phyloP scores from a whole-genome alignment of 345 rosid species.

The Linum trigynum region DNA sequence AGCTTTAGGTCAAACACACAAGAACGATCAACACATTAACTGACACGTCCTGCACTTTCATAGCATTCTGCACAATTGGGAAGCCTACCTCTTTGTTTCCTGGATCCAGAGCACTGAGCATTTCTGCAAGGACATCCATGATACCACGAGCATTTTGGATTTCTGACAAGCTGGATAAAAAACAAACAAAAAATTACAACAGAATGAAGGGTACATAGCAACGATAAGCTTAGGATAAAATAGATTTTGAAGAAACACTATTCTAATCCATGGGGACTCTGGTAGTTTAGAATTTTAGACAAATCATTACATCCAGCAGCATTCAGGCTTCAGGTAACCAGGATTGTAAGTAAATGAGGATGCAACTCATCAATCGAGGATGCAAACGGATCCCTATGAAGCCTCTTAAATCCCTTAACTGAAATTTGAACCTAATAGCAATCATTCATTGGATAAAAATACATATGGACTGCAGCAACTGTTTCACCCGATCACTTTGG shows the following conservation, averaged over 20 bases:
- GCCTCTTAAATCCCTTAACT: too few relatives aligned
- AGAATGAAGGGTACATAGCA: slow-evolving; percentile 11
- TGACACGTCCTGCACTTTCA: background rate
- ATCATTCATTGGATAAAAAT: too few relatives aligned
- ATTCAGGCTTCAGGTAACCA: background rate
- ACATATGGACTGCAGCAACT: too few relatives aligned
- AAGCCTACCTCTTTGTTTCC: slow-evolving; percentile 44
- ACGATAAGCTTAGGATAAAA: too few relatives aligned
- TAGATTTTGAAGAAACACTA: background rate
- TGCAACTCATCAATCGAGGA: background rate
- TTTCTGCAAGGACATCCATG: slow-evolving; percentile 76
- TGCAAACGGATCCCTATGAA: background rate
- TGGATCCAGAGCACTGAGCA: slow-evolving; percentile 89
- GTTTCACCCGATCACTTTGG: too few relatives aligned
- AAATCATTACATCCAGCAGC: background rate
- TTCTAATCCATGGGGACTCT: background rate
- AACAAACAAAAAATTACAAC: slow-evolving; percentile 12
- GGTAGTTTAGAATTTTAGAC: background rate
- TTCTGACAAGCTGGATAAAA: slow-evolving; percentile 50
- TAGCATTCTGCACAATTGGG: background rate
- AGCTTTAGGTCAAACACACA: background rate
- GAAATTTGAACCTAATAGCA: too few relatives aligned
- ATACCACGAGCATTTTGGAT: slow-evolving; percentile 70
- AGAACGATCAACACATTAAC: background rate
- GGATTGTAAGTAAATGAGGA: background rate